These are phyloP conservation scores for Cercophora scortea DNA, from an alignment of 495 filamentous ascomycete genomes.

Conservation along the genomic window DNA sequence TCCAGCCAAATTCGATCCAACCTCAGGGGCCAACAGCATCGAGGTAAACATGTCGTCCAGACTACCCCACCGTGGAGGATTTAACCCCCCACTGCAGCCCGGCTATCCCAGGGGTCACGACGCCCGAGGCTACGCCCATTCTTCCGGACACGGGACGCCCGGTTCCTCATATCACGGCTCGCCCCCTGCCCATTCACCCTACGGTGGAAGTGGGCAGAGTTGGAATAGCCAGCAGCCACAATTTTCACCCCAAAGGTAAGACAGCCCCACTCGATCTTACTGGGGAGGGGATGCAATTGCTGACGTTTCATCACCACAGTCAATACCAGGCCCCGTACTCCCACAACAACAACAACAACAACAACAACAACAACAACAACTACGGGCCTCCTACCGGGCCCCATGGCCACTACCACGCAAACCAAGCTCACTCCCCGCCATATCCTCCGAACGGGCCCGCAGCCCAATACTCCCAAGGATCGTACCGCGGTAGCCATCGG, in stretches of 20 bases:
- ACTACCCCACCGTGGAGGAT: constrained; percentile 31
- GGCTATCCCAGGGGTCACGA: constrained; percentile 23
- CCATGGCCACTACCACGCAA: constrained; percentile 30
- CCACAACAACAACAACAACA: constrained; percentile 48
- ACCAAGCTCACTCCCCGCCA: constrained; percentile 40
- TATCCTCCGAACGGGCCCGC: constrained; percentile 38
- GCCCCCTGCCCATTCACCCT: constrained; percentile 60
- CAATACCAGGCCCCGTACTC: constrained; percentile 51
- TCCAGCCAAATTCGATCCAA: constrained; percentile 21
- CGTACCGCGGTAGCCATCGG: constrained; percentile 47
- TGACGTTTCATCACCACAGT: constrained; percentile 25
- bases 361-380: constrained; percentile 45
- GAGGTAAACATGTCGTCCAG: constrained; percentile 39
- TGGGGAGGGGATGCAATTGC: background rate
- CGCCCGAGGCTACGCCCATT: constrained; percentile 44
- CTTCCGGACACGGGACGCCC: constrained; percentile 51
- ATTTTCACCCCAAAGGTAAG: constrained; percentile 56
- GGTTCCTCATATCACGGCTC: constrained; percentile 58
- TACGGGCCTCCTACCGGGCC: constrained; percentile 46
- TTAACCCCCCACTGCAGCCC: constrained; percentile 23
- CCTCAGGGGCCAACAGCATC: constrained; percentile 40
- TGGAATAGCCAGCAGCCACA: constrained; percentile 45
- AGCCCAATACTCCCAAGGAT: constrained; percentile 44
- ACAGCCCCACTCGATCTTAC: constrained; percentile 16
- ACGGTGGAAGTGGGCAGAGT: constrained; percentile 51